These are phyloP conservation scores for Pharnaceum exiguum DNA, from an alignment of 148 eudicot species.

Conservation along the genomic window DNA sequence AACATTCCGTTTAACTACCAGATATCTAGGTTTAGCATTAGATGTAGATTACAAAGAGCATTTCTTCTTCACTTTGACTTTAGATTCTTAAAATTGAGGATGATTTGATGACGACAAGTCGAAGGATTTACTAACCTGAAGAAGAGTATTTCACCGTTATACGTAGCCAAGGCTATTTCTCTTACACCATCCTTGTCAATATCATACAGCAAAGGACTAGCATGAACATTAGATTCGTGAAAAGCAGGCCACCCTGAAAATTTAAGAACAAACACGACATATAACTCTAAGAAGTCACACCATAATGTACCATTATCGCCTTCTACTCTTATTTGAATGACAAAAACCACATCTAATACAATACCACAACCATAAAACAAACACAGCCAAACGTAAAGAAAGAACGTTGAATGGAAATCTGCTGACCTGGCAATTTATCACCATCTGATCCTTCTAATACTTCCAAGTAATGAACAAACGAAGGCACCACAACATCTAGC, in stretches of 20 bases:
- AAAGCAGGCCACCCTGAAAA: slow-evolving; percentile 97
- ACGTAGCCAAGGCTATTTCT: slow-evolving; percentile 93
- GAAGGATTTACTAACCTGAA: slow-evolving; percentile 50
- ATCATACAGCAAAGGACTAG: slow-evolving; percentile 94
- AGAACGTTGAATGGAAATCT: neutral
- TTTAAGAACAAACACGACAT: slow-evolving; percentile 6
- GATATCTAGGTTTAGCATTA: too few relatives aligned
- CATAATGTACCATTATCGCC: too few relatives aligned
- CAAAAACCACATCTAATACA: too few relatives aligned
- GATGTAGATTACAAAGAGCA: too few relatives aligned
- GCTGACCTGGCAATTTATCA: slow-evolving; percentile 88
- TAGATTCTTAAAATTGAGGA: too few relatives aligned
- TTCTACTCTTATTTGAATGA: too few relatives aligned
- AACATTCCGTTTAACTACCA: too few relatives aligned
- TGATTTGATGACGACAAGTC: too few relatives aligned
- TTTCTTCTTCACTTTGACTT: too few relatives aligned
- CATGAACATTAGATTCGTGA: slow-evolving; percentile 95
- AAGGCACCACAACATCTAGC: slow-evolving; percentile 92
- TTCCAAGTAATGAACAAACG: slow-evolving; percentile 96
- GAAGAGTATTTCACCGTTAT: slow-evolving; percentile 94
- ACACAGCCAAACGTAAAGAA: neutral
- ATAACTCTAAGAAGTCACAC: neutral
- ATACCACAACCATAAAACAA: neutral
- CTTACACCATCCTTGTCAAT: slow-evolving; percentile 98
- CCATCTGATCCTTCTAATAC: slow-evolving; percentile 98